Percentiles rank a stretch among this genome's conserved stretches.
Evolutionary conservation across 257 asterid species (phyloP).

Genomic region (Salvia rosmarinus): DNA sequence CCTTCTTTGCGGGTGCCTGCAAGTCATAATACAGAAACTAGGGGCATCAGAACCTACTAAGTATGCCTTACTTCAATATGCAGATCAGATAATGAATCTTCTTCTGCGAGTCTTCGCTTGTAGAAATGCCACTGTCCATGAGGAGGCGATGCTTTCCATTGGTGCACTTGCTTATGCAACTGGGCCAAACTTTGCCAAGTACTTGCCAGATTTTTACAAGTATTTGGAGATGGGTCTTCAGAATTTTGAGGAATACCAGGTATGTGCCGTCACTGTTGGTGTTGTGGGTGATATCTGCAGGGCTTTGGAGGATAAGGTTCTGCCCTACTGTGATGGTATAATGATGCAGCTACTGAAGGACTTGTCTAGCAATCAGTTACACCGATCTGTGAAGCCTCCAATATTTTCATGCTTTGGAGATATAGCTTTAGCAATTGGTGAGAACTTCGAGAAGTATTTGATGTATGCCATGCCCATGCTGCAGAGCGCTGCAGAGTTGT

Average conservation of each 20-base stretch:
- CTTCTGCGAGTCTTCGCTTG: conserved; percentile 74
- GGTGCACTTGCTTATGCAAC: conserved; percentile 81
- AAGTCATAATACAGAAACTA: conserved; percentile 73
- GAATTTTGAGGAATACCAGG: conserved; percentile 84
- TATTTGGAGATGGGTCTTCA: conserved; percentile 85
- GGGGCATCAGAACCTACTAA: conserved; percentile 60
- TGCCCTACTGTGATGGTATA: conserved; percentile 75
- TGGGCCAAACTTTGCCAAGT: conserved; percentile 65
- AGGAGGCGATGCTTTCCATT: conserved; percentile 88
- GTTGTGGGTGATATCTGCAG: conserved; percentile 81
- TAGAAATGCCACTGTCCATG: conserved; percentile 79
- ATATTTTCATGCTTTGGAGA: conserved; percentile 85
- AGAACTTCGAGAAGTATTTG: conserved; percentile 72
- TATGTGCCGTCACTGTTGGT: conserved; percentile 78
- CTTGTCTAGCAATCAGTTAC: conserved; percentile 74
- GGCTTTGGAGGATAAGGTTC: conserved; percentile 69
- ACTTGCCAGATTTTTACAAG: conserved; percentile 77
- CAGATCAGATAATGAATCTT: conserved; percentile 76
- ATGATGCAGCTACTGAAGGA: conserved; percentile 81
- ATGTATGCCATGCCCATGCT: conserved; percentile 88
- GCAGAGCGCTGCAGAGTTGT: conserved; percentile 80
- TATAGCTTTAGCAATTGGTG: conserved; percentile 76
- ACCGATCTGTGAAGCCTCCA: conserved; percentile 84
- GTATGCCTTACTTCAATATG: conserved; percentile 61
- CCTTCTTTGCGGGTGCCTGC: conserved; percentile 79